Evolutionary conservation across 257 asterid genomes (phyloP), one percentile per base, ranked within the genome.

Genomic region (Primulina eburnea): DNA sequence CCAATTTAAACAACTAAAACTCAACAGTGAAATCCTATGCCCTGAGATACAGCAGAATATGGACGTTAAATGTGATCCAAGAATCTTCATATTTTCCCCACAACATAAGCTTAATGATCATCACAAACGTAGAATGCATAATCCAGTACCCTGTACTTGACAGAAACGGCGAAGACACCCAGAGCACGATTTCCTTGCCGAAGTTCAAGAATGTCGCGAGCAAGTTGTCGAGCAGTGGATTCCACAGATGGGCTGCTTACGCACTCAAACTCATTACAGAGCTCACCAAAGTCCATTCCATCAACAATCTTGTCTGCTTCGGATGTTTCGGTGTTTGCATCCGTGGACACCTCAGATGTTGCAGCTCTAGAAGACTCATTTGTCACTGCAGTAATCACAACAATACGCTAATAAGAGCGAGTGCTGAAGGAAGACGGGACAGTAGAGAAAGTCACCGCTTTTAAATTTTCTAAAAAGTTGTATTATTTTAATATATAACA

Each of bases 231-330:
- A 5, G 98, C 98, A 2, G 89, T 87, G 74, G 97, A 88, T 73
- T 93, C 98, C 2, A 93, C 90, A 3, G 73, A 72, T 38, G 97
- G 99, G 78, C 98, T 93, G 75, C 97, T 90, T 43, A 81, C 83
- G 80, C 99, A 93, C 81, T 93, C 95, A 57, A 93, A 93, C 43
- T 93, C 99, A 47, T 93, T 47, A 79, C 97, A 93, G 1, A 93
- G 90, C 28, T 93, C 94, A 11, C 99, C 97, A 33, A 93, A 93
- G 72, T 93, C 87, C 90, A 93, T 80, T 8, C 83, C 87, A 34
- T 90, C 96, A 11, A 93, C 95, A 40, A 93, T 83, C 72, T 82
- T 82, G 77, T 90, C 97, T 1, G 78, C 89, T 63, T 84, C 98
- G 18, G 96, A 86, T 67, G 57, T 79, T 30, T 81, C 82, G 1